Conservation (phyloP, 306 rosid species). For the Abrus pulchellus region DNA sequence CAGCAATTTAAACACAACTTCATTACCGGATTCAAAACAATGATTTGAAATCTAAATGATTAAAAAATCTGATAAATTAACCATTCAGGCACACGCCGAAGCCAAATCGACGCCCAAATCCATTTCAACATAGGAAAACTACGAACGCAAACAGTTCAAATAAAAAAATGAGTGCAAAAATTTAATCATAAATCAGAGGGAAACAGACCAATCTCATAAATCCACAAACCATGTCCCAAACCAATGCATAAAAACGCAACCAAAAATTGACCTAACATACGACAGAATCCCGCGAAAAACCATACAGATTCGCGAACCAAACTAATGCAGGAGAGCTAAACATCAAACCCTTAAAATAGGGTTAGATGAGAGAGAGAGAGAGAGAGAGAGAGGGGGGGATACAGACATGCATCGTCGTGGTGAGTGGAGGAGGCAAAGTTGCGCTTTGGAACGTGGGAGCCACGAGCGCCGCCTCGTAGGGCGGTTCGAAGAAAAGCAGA, state of each 20-base stretch:
- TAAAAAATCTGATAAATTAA: not conserved
- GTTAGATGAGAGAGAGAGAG: slow-evolving; percentile 22
- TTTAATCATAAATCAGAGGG: not conserved
- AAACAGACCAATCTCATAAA: slow-evolving; percentile 25
- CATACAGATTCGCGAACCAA: slow-evolving; percentile 2
- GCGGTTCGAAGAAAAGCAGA: slow-evolving; percentile 74
- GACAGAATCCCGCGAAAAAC: not conserved
- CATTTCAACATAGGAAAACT: not conserved
- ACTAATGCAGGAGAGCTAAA: not conserved
- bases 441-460: slow-evolving; percentile 63
- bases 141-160: not conserved
- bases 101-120: slow-evolving; percentile 5
- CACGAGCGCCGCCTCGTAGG: slow-evolving; percentile 63
- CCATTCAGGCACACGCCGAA: not conserved
- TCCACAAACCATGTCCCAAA: not conserved
- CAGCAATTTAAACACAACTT: slow-evolving; percentile 2
- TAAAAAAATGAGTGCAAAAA: not conserved
- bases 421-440: slow-evolving; percentile 71
- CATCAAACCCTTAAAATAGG: slow-evolving; percentile 48
- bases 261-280: not conserved
- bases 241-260: slow-evolving; percentile 6
- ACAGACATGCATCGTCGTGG: slow-evolving; percentile 84
- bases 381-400: slow-evolving; percentile 1
- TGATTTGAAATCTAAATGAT: slow-evolving; percentile 9
- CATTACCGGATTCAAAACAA: not conserved